A percentile compares a stretch with the other conserved stretches of the same genome.
Conservation (phyloP, 1,139 yeast genomes). For the Torulaspora globosa region DNA sequence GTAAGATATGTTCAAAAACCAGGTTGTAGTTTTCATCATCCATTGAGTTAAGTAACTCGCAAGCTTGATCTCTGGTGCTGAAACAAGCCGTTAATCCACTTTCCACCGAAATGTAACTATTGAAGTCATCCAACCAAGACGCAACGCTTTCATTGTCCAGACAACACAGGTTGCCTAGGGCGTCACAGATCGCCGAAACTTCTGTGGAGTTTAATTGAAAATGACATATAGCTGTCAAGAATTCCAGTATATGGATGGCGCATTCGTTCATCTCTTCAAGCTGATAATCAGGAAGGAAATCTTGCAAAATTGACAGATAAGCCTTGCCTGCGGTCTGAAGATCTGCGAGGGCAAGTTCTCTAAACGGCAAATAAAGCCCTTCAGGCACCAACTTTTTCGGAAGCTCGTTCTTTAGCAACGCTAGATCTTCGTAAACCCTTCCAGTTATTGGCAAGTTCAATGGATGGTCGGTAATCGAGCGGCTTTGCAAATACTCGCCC, state of each 20-base stretch:
- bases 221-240: slow-evolving; percentile 29
- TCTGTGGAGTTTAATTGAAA: slow-evolving; percentile 16
- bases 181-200: slow-evolving; percentile 13
- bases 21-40: slow-evolving; percentile 28
- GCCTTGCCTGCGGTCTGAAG: slow-evolving; percentile 17
- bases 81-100: slow-evolving; percentile 55
- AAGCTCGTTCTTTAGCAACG: slow-evolving; percentile 35
- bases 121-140: slow-evolving; percentile 52
- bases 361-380: slow-evolving; percentile 14
- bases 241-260: slow-evolving; percentile 34
- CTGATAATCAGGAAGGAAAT: slow-evolving; percentile 14
- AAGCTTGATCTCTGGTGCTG: slow-evolving; percentile 51
- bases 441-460: slow-evolving; percentile 22
- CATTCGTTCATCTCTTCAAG: slow-evolving; percentile 33
- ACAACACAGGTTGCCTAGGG: slow-evolving; percentile 22
- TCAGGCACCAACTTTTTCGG: slow-evolving; percentile 31
- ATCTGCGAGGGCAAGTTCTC: slow-evolving; percentile 24
- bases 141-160: slow-evolving; percentile 36
- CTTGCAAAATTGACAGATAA: slow-evolving; percentile 8
- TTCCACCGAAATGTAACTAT: slow-evolving; percentile 65
- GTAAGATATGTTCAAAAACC: slow-evolving; percentile 6
- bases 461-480: slow-evolving; percentile 9
- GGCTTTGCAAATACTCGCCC: slow-evolving; percentile 17
- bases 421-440: slow-evolving; percentile 31
- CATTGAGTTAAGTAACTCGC: slow-evolving; percentile 38